Evolutionary conservation across 2,329 filamentous ascomycete species (phyloP).

Genomic region (Penicillium polonicum): DNA sequence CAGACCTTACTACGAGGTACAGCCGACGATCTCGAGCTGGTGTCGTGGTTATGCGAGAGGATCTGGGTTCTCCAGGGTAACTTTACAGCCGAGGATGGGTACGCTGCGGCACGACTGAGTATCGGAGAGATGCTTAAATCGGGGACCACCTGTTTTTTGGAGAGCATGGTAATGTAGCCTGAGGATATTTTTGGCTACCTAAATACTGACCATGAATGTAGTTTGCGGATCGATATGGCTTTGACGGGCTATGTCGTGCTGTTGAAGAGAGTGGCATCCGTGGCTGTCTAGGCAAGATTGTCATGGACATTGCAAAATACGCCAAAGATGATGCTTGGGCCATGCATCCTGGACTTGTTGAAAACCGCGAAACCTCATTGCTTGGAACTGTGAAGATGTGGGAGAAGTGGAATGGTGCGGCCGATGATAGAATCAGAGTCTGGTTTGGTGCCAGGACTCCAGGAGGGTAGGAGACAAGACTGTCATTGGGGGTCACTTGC

Average conservation of each 20-base stretch:
- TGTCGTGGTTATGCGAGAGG: conserved; percentile 53
- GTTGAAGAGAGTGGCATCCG: conserved; percentile 48
- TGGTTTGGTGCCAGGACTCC: conserved; percentile 52
- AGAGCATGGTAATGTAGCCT: conserved; percentile 46
- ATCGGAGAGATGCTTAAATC: conserved; percentile 54
- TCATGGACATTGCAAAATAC: conserved; percentile 47
- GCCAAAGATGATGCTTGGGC: conserved; percentile 44
- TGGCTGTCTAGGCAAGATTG: conserved; percentile 47
- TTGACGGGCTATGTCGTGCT: conserved; percentile 46
- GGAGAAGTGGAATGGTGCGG: conserved; percentile 38
- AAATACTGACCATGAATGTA: conserved; percentile 8
- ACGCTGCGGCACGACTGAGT: conserved; percentile 49
- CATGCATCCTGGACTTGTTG: conserved; percentile 46
- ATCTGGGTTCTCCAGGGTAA: conserved; percentile 52
- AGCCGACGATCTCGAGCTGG: conserved; percentile 52
- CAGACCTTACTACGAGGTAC: conserved; percentile 50
- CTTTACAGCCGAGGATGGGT: conserved; percentile 49
- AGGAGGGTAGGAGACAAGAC: conserved; percentile 37
- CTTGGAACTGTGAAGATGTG: conserved; percentile 42
- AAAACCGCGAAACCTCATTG: conserved; percentile 41
- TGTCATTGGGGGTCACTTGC: background rate
- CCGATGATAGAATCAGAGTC: conserved; percentile 46
- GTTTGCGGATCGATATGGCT: conserved; percentile 50
- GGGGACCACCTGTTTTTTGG: conserved; percentile 54
- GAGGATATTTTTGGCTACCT: fast-evolving